Percentiles rank a stretch among this genome's conserved stretches.
These are phyloP conservation scores for Purpureocillium takamizusanense DNA, from an alignment of 2,329 filamentous ascomycete genomes.

Conservation along the genomic window DNA sequence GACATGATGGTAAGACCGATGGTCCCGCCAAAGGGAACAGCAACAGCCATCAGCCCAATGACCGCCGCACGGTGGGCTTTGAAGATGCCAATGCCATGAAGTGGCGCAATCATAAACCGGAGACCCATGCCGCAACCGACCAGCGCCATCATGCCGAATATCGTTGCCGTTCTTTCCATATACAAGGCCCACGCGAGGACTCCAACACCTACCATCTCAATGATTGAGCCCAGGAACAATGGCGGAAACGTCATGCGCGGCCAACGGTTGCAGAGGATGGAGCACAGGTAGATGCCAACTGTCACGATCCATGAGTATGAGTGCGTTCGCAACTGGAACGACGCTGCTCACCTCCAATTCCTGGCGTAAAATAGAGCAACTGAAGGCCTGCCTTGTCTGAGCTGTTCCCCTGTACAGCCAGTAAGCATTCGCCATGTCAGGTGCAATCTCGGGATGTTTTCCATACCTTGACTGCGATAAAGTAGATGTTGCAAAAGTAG, in stretches of 20 bases:
- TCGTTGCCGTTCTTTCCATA: conserved; percentile 33
- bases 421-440: background rate
- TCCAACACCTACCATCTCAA: conserved; percentile 49
- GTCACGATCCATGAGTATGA: conserved; percentile 1
- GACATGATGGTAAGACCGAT: conserved; percentile 59
- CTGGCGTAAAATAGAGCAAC: conserved; percentile 56
- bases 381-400: conserved; percentile 44
- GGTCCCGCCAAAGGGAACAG: conserved; percentile 54
- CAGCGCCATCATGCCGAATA: conserved; percentile 60
- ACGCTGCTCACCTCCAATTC: conserved; percentile 39
- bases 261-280: conserved; percentile 50
- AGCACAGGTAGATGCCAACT: conserved; percentile 47
- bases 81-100: conserved; percentile 57
- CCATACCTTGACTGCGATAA: conserved; percentile 43
- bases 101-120: conserved; percentile 53
- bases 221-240: conserved; percentile 44
- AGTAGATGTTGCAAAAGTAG: conserved; percentile 63
- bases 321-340: no score
- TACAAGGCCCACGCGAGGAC: conserved; percentile 49
- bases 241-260: conserved; percentile 53
- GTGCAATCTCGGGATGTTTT: background rate
- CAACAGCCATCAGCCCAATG: conserved; percentile 50
- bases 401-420: conserved; percentile 29
- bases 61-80: conserved; percentile 47
- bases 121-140: conserved; percentile 54